Evolutionary conservation across 75 land plant genomes (phyloP).

Genomic region (Pinus tabuliformis): DNA sequence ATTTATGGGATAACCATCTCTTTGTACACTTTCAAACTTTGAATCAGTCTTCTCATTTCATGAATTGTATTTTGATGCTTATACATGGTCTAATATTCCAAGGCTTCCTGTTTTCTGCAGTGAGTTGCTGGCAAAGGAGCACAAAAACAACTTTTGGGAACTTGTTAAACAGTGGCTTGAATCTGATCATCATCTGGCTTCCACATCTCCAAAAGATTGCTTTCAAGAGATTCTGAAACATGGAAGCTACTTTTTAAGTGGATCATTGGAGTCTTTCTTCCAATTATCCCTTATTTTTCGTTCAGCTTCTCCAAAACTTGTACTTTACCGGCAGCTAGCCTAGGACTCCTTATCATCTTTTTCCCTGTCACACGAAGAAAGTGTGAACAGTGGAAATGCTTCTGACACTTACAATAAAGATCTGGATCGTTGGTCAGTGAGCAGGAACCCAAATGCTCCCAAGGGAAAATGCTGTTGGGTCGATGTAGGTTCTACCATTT

Average conservation of each 20-base stretch:
- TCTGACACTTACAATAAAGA: constrained; percentile 11
- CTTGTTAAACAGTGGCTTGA: constrained; percentile 72
- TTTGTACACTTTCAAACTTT: background rate
- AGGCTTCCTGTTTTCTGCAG: constrained; percentile 29
- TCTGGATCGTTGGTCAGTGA: constrained; percentile 33
- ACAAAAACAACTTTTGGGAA: constrained; percentile 72
- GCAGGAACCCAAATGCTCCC: constrained; percentile 35
- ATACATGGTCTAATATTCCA: background rate
- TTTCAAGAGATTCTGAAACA: constrained; percentile 52
- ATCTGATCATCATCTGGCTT: constrained; percentile 16
- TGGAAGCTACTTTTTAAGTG: constrained; percentile 63
- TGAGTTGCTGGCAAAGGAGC: constrained; percentile 79
- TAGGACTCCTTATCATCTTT: constrained; percentile 75
- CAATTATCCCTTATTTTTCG: constrained; percentile 81
- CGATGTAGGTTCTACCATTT: constrained; percentile 66
- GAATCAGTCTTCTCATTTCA: background rate
- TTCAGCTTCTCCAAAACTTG: constrained; percentile 88
- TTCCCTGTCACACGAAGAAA: constrained; percentile 28
- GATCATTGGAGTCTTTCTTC: constrained; percentile 65
- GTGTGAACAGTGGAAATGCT: background rate
- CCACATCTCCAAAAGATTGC: constrained; percentile 59
- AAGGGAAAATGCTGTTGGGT: constrained; percentile 89
- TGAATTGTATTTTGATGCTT: background rate
- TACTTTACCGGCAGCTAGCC: constrained; percentile 81
- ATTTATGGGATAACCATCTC: background rate